Evolutionary conservation across 805 yeast species (phyloP).

Genomic region (Cyberlindnera suaveolens): DNA sequence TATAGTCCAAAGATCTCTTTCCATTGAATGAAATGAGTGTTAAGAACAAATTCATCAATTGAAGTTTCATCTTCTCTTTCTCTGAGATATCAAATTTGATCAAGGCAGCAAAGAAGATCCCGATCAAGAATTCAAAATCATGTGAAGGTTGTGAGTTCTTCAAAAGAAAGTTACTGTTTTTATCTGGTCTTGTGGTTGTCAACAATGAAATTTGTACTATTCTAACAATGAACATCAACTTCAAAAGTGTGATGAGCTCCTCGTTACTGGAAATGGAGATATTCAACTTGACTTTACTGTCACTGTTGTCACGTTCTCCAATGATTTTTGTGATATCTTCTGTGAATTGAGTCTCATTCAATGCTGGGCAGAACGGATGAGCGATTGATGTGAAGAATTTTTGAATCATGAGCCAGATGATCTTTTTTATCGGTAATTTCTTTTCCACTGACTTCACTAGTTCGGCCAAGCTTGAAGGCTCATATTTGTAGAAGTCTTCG

Average conservation of each 20-base stretch:
- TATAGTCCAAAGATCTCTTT: slow-evolving; percentile 1
- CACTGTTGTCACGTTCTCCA: slow-evolving; percentile 31
- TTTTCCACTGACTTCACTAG: slow-evolving; percentile 26
- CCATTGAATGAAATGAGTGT: slow-evolving; percentile 9
- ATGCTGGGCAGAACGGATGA: slow-evolving; percentile 53
- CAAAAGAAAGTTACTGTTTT: slow-evolving; percentile 6
- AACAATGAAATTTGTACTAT: slow-evolving; percentile 14
- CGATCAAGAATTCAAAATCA: slow-evolving; percentile 17
- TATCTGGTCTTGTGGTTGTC: slow-evolving; percentile 11
- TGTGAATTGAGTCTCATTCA: slow-evolving; percentile 47
- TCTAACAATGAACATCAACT: slow-evolving; percentile 15
- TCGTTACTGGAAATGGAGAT: slow-evolving; percentile 14
- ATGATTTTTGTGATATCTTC: slow-evolving; percentile 35
- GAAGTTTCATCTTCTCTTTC: slow-evolving; percentile 5
- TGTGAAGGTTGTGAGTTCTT: slow-evolving; percentile 7
- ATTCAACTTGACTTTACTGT: slow-evolving; percentile 23
- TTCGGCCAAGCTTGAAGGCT: slow-evolving; percentile 11
- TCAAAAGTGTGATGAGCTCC: slow-evolving; percentile 9
- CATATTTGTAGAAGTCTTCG: slow-evolving; percentile 15
- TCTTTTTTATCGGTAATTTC: slow-evolving; percentile 45
- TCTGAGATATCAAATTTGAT: neutral
- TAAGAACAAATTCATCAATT: slow-evolving; percentile 7
- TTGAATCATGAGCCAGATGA: slow-evolving; percentile 51
- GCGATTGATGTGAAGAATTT: slow-evolving; percentile 39
- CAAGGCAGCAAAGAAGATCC: slow-evolving; percentile 10